These are phyloP conservation scores for Chytridiales sp. DNA, from an alignment of 371 early-diverging fungal genomes.

Conservation along the genomic window DNA sequence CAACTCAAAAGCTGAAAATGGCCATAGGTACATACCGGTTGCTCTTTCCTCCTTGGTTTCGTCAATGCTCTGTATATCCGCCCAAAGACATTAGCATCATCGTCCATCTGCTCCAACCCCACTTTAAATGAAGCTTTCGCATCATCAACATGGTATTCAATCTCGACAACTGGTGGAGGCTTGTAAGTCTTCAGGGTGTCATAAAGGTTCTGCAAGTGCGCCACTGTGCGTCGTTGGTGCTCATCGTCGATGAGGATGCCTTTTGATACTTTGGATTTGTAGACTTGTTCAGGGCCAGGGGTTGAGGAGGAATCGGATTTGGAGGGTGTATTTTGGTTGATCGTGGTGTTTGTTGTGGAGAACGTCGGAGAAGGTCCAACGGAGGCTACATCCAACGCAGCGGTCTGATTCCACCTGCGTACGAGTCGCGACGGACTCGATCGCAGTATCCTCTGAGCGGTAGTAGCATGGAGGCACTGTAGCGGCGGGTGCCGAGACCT, in stretches of 20 bases:
- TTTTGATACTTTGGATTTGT: conserved; percentile 13
- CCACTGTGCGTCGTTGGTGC: conserved; percentile 61
- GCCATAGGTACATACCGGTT: background rate
- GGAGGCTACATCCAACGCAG: too few species aligned
- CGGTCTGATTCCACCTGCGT: too few species aligned
- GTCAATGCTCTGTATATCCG: conserved; percentile 8
- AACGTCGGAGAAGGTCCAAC: too few species aligned
- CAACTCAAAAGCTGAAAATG: too few species aligned
- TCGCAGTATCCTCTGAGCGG: too few species aligned
- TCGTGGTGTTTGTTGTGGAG: too few species aligned
- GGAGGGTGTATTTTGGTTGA: too few species aligned
- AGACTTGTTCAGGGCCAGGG: conserved; percentile 25
- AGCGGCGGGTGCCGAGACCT: too few species aligned
- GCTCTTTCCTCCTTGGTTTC: conserved; percentile 20
- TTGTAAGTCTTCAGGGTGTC: conserved; percentile 49
- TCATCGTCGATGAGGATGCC: conserved; percentile 38
- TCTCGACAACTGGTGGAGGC: conserved; percentile 39
- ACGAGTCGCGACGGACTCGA: too few species aligned
- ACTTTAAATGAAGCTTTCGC: conserved; percentile 26
- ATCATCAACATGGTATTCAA: conserved; percentile 30
- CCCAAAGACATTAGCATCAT: conserved; percentile 30
- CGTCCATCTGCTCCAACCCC: conserved; percentile 32
- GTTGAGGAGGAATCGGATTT: too few species aligned
- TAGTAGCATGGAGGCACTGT: too few species aligned
- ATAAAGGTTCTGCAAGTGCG: conserved; percentile 56